Percentiles rank a stretch among this genome's conserved stretches.
These are phyloP conservation scores for Ophiocytium majus DNA, from an alignment of 352 stramenopile genomes.

Conservation along the genomic window DNA sequence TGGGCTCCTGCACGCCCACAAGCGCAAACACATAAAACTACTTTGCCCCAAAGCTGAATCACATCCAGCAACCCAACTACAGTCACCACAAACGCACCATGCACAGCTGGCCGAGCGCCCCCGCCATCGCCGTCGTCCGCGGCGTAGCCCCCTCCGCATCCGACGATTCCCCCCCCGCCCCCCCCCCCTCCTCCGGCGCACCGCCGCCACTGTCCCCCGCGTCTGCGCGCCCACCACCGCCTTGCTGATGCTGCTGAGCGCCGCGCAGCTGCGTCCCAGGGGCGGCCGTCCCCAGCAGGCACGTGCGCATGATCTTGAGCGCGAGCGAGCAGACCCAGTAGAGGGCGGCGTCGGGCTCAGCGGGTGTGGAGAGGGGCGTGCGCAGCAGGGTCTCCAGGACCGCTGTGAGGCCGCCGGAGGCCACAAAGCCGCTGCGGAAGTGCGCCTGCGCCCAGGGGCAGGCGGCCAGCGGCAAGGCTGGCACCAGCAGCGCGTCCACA, in stretches of 20 bases:
- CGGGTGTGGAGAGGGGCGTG: neutral
- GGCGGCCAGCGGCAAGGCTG: conserved; percentile 23
- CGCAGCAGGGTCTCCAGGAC: conserved; percentile 25
- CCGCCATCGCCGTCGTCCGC: neutral
- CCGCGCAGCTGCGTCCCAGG: no score
- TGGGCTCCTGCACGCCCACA: no score
- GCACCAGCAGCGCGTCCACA: conserved; percentile 38
- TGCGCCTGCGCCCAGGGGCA: conserved; percentile 30
- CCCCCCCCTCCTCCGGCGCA: no score
- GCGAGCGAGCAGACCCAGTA: neutral
- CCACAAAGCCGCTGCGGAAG: conserved; percentile 38
- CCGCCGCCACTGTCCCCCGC: no score
- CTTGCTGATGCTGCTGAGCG: no score
- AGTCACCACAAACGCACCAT: no score
- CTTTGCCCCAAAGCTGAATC: no score
- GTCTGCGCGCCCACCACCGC: no score
- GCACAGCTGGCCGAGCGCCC: neutral
- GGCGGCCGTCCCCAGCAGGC: neutral
- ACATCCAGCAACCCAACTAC: no score
- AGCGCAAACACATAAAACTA: no score
- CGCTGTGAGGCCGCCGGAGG: conserved; percentile 31
- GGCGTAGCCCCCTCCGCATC: neutral
- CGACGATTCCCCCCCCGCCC: neutral
- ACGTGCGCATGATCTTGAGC: conserved; percentile 44
- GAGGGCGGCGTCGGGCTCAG: neutral